Evolutionary conservation across 192 early-diverging fungal genomes (phyloP).

Genomic region (Backusella luteola): DNA sequence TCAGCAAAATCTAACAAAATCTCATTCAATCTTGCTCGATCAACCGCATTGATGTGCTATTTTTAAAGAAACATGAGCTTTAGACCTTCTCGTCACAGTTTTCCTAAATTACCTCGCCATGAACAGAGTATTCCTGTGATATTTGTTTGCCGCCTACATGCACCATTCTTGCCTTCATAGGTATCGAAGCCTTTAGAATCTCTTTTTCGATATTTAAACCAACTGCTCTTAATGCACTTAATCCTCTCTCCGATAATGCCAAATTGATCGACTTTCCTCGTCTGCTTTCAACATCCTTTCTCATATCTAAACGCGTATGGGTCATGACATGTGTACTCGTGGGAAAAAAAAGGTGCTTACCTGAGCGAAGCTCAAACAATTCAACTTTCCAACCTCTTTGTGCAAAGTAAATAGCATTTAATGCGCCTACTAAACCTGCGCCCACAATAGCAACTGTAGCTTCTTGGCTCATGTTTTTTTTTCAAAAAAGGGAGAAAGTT

Average conservation of each 20-base stretch:
- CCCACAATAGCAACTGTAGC: slow-evolving; percentile 76
- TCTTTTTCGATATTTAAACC: slow-evolving; percentile 63
- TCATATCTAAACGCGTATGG: slow-evolving; percentile 46
- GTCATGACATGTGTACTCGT: not conserved
- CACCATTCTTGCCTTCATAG: slow-evolving; percentile 94
- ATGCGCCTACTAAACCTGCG: slow-evolving; percentile 90
- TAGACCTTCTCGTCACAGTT: not conserved
- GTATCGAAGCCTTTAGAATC: slow-evolving; percentile 71
- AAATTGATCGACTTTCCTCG: slow-evolving; percentile 89
- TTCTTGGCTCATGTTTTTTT: not conserved
- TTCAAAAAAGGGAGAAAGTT: not conserved
- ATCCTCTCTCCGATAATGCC: slow-evolving; percentile 84
- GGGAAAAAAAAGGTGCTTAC: slow-evolving; percentile 35
- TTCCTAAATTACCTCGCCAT: slow-evolving; percentile 64
- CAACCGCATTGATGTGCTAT: slow-evolving; percentile 92
- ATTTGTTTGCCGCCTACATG: slow-evolving; percentile 66
- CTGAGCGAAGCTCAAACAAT: slow-evolving; percentile 82
- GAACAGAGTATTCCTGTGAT: slow-evolving; percentile 85
- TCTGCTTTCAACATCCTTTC: slow-evolving; percentile 52
- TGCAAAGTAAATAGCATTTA: slow-evolving; percentile 88
- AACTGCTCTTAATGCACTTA: slow-evolving; percentile 74
- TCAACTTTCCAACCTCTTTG: slow-evolving; percentile 87
- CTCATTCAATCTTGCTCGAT: slow-evolving; percentile 80
- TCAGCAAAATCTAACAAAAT: slow-evolving; percentile 76
- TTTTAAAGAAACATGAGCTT: not conserved